Evolutionary conservation across 148 eudicot genomes (phyloP).

Genomic region (Rheum nobile): DNA sequence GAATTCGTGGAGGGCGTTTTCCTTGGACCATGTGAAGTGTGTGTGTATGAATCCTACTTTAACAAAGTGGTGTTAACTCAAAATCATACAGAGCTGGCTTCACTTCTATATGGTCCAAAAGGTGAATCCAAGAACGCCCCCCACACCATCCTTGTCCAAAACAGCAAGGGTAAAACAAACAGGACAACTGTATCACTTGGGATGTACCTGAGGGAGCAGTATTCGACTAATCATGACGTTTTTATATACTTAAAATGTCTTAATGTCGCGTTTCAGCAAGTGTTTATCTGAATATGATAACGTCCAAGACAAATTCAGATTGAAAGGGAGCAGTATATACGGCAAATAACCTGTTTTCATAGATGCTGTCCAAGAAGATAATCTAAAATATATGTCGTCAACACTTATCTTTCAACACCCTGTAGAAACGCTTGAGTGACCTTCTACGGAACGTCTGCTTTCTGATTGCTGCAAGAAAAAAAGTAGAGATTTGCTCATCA

Average conservation of each 20-base stretch:
- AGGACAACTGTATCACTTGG: not conserved
- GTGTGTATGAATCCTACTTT: not conserved
- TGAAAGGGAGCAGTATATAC: not conserved
- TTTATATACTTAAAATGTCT: not conserved
- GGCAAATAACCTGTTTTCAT: not conserved
- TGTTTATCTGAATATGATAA: not conserved
- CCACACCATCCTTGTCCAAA: not conserved
- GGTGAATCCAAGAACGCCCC: not conserved
- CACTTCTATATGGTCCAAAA: not conserved
- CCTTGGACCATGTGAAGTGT: not conserved
- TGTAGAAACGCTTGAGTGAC: not conserved
- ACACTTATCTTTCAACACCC: not conserved
- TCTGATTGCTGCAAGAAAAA: not conserved
- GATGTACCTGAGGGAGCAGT: not conserved
- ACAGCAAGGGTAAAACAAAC: not conserved
- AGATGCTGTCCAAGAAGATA: not conserved
- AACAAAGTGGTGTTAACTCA: not conserved
- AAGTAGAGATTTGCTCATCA: not conserved
- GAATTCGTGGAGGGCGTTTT: not conserved
- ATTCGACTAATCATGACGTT: not conserved
- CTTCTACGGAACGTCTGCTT: not conserved
- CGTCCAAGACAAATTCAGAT: not conserved
- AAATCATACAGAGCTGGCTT: not conserved
- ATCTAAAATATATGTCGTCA: not conserved
- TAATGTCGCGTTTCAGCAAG: not conserved